These are phyloP conservation scores for Phaeomoniella chlamydospora DNA, from an alignment of 2,329 filamentous ascomycete genomes.

Conservation along the genomic window DNA sequence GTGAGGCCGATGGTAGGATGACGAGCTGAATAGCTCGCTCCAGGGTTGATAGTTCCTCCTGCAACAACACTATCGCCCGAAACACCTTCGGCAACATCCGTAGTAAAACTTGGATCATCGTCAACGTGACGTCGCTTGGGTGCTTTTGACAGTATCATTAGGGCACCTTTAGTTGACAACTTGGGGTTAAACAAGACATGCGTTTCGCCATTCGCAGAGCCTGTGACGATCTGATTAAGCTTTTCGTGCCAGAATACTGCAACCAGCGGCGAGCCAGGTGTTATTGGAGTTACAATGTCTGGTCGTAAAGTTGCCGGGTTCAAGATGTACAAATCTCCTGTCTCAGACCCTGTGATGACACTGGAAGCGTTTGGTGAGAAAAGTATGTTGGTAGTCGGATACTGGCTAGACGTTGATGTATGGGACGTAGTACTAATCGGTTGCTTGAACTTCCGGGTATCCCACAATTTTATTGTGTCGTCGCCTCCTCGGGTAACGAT, in stretches of 20 bases:
- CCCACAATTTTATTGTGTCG: conserved; percentile 89
- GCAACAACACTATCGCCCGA: conserved; percentile 71
- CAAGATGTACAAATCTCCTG: conserved; percentile 78
- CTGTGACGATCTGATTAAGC: conserved; percentile 90
- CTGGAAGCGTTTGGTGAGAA: conserved; percentile 75
- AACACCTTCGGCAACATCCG: conserved; percentile 57
- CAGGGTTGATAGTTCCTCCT: conserved; percentile 26
- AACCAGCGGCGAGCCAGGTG: conserved; percentile 67
- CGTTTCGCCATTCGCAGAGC: conserved; percentile 79
- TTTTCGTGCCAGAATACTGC: conserved; percentile 84
- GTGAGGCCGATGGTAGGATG: conserved; percentile 62
- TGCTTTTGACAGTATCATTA: conserved; percentile 79
- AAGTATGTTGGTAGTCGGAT: conserved; percentile 70
- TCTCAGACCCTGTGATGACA: conserved; percentile 77
- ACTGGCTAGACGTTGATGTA: conserved; percentile 68
- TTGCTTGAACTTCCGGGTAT: conserved; percentile 86
- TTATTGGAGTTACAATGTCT: conserved; percentile 79
- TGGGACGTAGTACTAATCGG: conserved; percentile 70
- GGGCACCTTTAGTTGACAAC: conserved; percentile 68
- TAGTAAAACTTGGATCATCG: conserved; percentile 77
- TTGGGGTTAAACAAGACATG: conserved; percentile 82
- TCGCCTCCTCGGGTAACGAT: conserved; percentile 85
- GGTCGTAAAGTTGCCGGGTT: conserved; percentile 81
- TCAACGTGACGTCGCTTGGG: conserved; percentile 93
- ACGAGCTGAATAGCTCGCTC: conserved; percentile 42